Base-by-base conservation (phyloP, 140 eudicot species). In the Bidens hawaiensis region DNA sequence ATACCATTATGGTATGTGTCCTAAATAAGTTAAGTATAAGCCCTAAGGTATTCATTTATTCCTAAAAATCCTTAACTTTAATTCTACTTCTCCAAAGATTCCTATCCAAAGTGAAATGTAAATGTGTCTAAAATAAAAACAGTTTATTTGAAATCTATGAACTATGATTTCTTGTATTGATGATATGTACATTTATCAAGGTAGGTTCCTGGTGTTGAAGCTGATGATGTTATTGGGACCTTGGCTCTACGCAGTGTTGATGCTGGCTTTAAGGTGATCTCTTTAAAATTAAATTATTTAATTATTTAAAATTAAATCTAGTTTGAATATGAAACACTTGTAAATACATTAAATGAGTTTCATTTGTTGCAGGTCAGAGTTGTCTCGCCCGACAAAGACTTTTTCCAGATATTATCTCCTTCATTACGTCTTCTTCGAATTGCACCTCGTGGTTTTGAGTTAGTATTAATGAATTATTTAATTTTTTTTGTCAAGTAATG, bases 171-270 rank as follows among this genome's bases (percentile, higher is more conserved):
- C n/a, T 53, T 45, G 72, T 62, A 54, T 58, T 26, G 52, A 65
- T 60, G 64, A 49, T 55, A 31, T 51, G 24, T 60, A 10, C 53
- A 16, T 65, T 31, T 51, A 70, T 75, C 42, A 58, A 66, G 71
- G 69, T 77, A 89, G 97, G 97, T 93, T 65, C 95, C 99, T 59
- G 99, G 99, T 7, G 99, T 93, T 56, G 99, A 93, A 83, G 99
- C 99, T 72, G 99, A 93, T 78, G 99, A 93, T 85, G 99, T 93
- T 62, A 93, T 93, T 61, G 99, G 96, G 71, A 93, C 99, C 65
- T 71, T 93, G 76, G 97, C 96, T 15, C 23, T 70, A 27, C 88
- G 79, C 69, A 93, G 99, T 69, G 95, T 93, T 58, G 71, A 79
- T 67, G 88, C 82, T 63, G 99, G 99, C 6, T 85, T 71, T 72